Evolutionary conservation across 495 filamentous ascomycete genomes (phyloP).

Genomic region (Lasiosphaeria miniovina): DNA sequence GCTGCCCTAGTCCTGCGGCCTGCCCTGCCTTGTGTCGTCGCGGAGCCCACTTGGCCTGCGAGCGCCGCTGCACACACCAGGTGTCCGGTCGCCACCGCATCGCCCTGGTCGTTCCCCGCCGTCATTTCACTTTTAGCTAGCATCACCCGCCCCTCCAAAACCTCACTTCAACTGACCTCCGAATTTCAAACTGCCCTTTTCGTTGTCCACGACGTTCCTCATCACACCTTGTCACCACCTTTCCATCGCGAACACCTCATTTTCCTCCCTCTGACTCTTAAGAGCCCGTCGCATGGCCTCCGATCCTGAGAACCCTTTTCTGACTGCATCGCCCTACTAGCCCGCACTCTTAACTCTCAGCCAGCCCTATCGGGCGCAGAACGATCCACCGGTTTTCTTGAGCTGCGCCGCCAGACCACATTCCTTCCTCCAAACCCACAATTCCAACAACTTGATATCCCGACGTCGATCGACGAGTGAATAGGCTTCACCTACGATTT

Average conservation of each 20-base stretch:
- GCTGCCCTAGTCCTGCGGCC: neutral
- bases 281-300: slow-evolving; percentile 4
- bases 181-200: slow-evolving; percentile 18
- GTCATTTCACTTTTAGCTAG: slow-evolving; percentile 36
- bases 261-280: neutral
- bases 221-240: slow-evolving; percentile 4
- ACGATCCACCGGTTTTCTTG: slow-evolving; percentile 20
- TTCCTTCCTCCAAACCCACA: slow-evolving; percentile 22
- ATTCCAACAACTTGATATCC: slow-evolving; percentile 20
- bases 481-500: slow-evolving; percentile 9
- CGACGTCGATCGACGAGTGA: slow-evolving; percentile 9
- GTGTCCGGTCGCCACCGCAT: slow-evolving; percentile 34
- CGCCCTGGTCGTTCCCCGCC: slow-evolving; percentile 37
- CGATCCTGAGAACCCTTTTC: slow-evolving; percentile 9
- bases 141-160: slow-evolving; percentile 37
- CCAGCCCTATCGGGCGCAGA: slow-evolving; percentile 23
- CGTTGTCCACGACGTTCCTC: slow-evolving; percentile 12
- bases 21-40: slow-evolving; percentile 12
- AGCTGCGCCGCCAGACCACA: slow-evolving; percentile 26
- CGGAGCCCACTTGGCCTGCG: slow-evolving; percentile 29
- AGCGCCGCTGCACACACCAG: slow-evolving; percentile 27
- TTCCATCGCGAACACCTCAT: slow-evolving; percentile 3
- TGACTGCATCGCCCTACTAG: slow-evolving; percentile 15
- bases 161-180: slow-evolving; percentile 26
- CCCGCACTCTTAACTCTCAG: slow-evolving; percentile 15